Percentiles rank a stretch among this genome's conserved stretches.
phyloP scores from a whole-genome alignment of 2,329 filamentous ascomycete genomes.

The Monilinia aucupariae region DNA sequence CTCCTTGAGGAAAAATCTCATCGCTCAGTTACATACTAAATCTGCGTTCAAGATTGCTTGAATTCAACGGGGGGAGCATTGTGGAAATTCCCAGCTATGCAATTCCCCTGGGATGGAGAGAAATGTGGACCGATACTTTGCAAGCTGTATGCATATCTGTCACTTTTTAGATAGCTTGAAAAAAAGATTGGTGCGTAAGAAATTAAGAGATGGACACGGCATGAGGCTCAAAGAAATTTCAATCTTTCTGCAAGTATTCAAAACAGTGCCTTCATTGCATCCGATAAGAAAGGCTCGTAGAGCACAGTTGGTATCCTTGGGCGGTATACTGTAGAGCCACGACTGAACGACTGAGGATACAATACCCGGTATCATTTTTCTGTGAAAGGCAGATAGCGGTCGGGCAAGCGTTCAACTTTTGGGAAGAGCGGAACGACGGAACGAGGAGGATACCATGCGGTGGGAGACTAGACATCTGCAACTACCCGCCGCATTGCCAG shows the following conservation, averaged over 20 bases:
- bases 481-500: not conserved
- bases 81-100: not conserved
- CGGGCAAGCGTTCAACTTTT: not conserved
- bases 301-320: not conserved
- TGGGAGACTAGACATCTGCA: not conserved
- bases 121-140: not conserved
- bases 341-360: not conserved
- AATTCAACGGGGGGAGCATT: not conserved
- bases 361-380: too few species aligned
- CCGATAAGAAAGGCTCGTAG: too few species aligned
- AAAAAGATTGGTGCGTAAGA: not conserved
- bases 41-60: not conserved
- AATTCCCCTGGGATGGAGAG: not conserved
- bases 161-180: not conserved
- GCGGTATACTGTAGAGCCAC: not conserved
- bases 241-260: not conserved
- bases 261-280: not conserved
- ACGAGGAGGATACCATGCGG: not conserved
- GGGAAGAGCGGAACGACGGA: not conserved
- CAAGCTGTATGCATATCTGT: not conserved
- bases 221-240: not conserved
- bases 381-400: not conserved
- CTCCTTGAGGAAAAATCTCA: not conserved
- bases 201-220: not conserved
- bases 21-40: not conserved